Percentiles rank a stretch among this genome's conserved stretches.
Conservation (phyloP, 306 rosid genomes). For the Lupinus albus region DNA sequence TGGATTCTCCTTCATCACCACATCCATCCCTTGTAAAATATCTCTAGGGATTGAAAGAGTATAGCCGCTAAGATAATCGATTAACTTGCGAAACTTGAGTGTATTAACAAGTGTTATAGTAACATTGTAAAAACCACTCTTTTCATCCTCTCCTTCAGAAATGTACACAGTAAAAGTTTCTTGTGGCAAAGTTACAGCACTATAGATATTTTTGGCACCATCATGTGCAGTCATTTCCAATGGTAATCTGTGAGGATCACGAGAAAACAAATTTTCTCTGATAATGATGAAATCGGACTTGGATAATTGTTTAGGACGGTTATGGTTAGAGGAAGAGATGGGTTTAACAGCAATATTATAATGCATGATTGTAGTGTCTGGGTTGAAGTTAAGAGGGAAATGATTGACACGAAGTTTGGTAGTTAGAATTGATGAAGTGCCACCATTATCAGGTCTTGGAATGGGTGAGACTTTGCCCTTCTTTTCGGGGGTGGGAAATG, state of each 20-base stretch:
- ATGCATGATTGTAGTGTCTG: slow-evolving; percentile 56
- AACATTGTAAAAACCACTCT: slow-evolving; percentile 44
- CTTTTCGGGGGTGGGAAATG: slow-evolving; percentile 5
- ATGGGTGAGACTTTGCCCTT: slow-evolving; percentile 43
- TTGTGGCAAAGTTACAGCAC: slow-evolving; percentile 62
- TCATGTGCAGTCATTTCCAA: slow-evolving; percentile 66
- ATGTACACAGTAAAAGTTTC: slow-evolving; percentile 57
- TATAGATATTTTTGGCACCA: slow-evolving; percentile 70
- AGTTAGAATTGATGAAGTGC: slow-evolving; percentile 40
- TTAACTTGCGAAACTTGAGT: slow-evolving; percentile 55
- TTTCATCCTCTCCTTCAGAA: slow-evolving; percentile 62
- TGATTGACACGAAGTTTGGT: slow-evolving; percentile 56
- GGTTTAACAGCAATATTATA: slow-evolving; percentile 58
- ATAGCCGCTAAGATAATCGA: slow-evolving; percentile 53
- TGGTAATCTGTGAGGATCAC: slow-evolving; percentile 54
- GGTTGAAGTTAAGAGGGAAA: slow-evolving; percentile 52
- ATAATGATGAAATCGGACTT: slow-evolving; percentile 59
- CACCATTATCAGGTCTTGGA: slow-evolving; percentile 70
- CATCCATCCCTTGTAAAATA: slow-evolving; percentile 74
- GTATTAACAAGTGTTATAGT: slow-evolving; percentile 53
- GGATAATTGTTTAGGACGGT: slow-evolving; percentile 49
- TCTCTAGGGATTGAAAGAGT: slow-evolving; percentile 59
- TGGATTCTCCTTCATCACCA: slow-evolving; percentile 77
- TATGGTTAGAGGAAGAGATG: slow-evolving; percentile 42
- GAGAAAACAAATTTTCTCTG: slow-evolving; percentile 59